Evolutionary conservation across 805 yeast genomes (phyloP), one percentile per base, ranked within the genome.

Genomic region (Aciculoconidium aculeatum): DNA sequence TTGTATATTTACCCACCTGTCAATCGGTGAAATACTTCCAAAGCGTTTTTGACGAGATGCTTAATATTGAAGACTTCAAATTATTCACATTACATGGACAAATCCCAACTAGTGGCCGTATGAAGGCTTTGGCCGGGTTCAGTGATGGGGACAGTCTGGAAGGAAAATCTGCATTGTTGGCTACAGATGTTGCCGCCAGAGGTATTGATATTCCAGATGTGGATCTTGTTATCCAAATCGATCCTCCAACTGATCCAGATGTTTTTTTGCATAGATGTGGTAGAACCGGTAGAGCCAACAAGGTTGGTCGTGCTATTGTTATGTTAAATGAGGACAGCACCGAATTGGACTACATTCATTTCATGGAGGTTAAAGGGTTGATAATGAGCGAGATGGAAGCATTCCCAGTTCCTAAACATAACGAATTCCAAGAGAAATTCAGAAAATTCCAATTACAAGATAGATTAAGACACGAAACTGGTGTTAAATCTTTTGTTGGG

Each of bases 141-240:
- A 51, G 77, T 0, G 67, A 67, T 1, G 65, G 70, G 4, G 69
- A 61, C 25, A 37, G 51, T 1, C 26, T 30, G 21, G 46, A 50
- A 6, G 55, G 57, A 3, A 78, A 75, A 39, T 65, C 78, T 7
- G 73, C 90, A 0, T 56, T 92, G 14, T 61, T 92, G 56, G 87
- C 98, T 2, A 92, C 98, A 0, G 98, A 92, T 65, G 96, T 92
- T n/a, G 96, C 98, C 1, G 96, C 97, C 0, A 70, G 98, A 49
- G 98, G 98, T 23, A 73, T 92, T 13, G 98, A 92, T 61, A 80
- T 92, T 16, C 94, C 95, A 1, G 92, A 88, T 31, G 96, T 92
- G 7, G 97, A 92, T 47, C 58, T 88, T 15, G 97, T 90, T 3
- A 61, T 92, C n/a, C 98, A 92, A 51, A 44, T 90, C 14, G 97